phyloP scores from a whole-genome alignment of 2,329 filamentous ascomycete genomes.

The Massarina eburnea region DNA sequence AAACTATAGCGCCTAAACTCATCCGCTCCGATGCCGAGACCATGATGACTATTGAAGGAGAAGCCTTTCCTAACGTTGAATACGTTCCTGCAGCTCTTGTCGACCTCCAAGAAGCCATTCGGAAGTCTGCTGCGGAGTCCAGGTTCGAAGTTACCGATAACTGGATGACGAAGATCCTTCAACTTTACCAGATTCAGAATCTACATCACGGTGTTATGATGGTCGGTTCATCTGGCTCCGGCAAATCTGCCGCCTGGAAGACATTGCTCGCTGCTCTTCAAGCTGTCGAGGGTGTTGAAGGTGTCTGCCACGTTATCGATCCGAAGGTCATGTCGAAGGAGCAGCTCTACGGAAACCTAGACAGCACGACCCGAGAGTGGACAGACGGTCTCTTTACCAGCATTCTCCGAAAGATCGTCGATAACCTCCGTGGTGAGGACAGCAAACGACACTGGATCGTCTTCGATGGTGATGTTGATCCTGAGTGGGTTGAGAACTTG shows the following conservation, averaged over 20 bases:
- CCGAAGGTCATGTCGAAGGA: conserved; percentile 99
- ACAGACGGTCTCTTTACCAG: conserved; percentile 98
- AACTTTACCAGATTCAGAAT: conserved; percentile 96
- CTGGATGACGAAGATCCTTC: conserved; percentile 97
- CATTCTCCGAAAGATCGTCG: conserved; percentile 96
- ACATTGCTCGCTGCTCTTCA: conserved; percentile 89
- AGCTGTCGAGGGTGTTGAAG: conserved; percentile 86
- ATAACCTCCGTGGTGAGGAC: conserved; percentile 96
- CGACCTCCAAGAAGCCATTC: conserved; percentile 77
- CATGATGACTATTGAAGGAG: conserved; percentile 79
- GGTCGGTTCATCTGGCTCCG: conserved; percentile 96
- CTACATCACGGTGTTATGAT: conserved; percentile 99
- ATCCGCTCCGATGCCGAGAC: conserved; percentile 89
- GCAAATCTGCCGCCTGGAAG: conserved; percentile 95
- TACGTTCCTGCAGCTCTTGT: conserved; percentile 89
- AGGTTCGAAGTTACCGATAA: conserved; percentile 87
- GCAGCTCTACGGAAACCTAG: conserved; percentile 89
- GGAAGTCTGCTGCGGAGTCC: conserved; percentile 77
- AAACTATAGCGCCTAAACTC: conserved; percentile 97
- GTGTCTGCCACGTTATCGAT: conserved; percentile 96
- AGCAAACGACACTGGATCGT: conserved; percentile 98
- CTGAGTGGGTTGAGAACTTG: conserved; percentile 99
- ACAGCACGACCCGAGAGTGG: conserved; percentile 97
- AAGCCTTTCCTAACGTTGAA: conserved; percentile 88
- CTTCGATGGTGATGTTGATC: conserved; percentile 98